phyloP scores from a whole-genome alignment of 805 yeast genomes.

The Saccharomycopsis olivae region DNA sequence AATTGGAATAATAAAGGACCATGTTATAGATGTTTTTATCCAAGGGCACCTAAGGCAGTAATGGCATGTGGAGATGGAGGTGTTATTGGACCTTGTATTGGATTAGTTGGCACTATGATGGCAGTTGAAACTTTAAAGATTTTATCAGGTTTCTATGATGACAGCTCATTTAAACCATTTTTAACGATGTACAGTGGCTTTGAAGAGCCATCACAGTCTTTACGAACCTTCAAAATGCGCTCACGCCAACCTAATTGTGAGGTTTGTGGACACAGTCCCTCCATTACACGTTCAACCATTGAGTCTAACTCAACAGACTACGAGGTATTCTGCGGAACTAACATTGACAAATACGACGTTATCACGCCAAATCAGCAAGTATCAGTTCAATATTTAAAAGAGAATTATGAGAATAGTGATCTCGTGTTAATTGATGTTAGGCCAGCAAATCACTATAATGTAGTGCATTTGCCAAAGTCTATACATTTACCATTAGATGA shows the following conservation, averaged over 20 bases:
- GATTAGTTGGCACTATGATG: constrained; percentile 80
- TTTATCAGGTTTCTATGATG: constrained; percentile 40
- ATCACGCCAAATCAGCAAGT: constrained; percentile 28
- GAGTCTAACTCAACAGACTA: constrained; percentile 46
- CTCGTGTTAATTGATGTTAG: constrained; percentile 61
- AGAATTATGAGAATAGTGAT: constrained; percentile 7
- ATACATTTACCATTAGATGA: constrained; percentile 53
- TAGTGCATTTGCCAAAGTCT: constrained; percentile 50
- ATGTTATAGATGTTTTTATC: constrained; percentile 90
- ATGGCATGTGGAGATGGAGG: constrained; percentile 90
- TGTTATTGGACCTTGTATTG: constrained; percentile 93
- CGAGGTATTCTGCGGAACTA: constrained; percentile 63
- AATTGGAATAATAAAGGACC: constrained; percentile 67
- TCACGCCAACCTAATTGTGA: constrained; percentile 47
- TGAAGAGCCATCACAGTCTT: constrained; percentile 41
- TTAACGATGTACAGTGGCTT: constrained; percentile 58
- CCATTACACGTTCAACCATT: constrained; percentile 38
- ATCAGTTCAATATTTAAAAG: neutral
- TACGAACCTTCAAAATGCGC: constrained; percentile 75
- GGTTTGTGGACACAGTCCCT: constrained; percentile 49
- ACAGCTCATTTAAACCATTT: constrained; percentile 52
- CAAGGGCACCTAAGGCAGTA: constrained; percentile 66
- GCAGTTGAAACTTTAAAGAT: constrained; percentile 80
- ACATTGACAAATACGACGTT: constrained; percentile 31
- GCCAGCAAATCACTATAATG: constrained; percentile 62